Evolutionary conservation across 2,329 filamentous ascomycete species (phyloP), one percentile per base, ranked within the genome.

Genomic region (Stachybotrys echinatus): DNA sequence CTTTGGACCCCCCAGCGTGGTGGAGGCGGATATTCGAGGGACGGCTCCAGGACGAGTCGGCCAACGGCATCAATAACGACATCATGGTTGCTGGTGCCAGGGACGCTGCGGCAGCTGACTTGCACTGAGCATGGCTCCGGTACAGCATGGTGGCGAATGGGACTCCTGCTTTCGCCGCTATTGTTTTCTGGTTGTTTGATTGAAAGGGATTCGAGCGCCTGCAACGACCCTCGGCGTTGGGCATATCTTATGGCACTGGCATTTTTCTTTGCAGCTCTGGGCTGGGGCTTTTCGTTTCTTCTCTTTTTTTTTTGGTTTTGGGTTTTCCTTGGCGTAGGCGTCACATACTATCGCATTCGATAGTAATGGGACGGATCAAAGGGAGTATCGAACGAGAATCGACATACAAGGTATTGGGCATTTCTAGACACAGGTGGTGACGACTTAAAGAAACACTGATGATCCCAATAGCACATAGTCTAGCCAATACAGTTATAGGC

Each of bases 1-100:
- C 94, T 1, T 76, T 99, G 45, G 92, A 96, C 60, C 92, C 94
- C 37, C 94, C 94, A 0, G 73, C 74, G 52, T 96, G 89, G 85
- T 99, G 92, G 92, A 81, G 88, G 51, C 80, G 91, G 40, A 63
- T 97, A 18, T 96, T 96, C 62, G 91, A 85, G 56, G 73, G 78
- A n/a, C 72, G 74, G 45, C 71, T 65, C 31, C 64, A 61, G 27
- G 67, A 73, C 23, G 74, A 79, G 44, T 77, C 75, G 1, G 73
- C 72, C 4, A 75, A 80, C 53, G 75, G 71, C 7, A 77, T 83
- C 45, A 79, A 85, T 57, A 78, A 84, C 53, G 83, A 87, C 49
- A 76, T 87, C 52, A 76, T 81, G 14, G 80, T 81, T 12, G 82
- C 80, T 6, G 80, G 74, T 12, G 75, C 66, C 6, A 57, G 65